A percentile compares a stretch with the other conserved stretches of the same genome.
These are phyloP conservation scores for Stephania cephalantha DNA, from an alignment of 164 flowering plant species.

Conservation along the genomic window DNA sequence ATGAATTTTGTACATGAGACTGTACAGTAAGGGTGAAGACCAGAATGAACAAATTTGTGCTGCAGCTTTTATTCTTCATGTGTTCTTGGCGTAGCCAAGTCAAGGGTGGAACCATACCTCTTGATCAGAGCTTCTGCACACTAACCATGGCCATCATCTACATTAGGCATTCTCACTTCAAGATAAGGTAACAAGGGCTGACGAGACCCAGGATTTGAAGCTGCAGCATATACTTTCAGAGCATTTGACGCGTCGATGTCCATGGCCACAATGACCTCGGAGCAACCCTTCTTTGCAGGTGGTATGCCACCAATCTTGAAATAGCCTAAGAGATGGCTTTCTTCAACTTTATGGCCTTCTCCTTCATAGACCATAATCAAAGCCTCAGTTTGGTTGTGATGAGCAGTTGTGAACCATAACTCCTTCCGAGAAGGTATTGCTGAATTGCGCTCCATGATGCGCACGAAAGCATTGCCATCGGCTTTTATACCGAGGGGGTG, in stretches of 20 bases:
- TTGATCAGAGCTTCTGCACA: too few species aligned
- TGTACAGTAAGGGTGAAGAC: not conserved
- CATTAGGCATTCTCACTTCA: slow-evolving; percentile 82
- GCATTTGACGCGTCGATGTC: slow-evolving; percentile 79
- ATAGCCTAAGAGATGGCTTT: slow-evolving; percentile 72
- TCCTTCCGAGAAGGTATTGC: slow-evolving; percentile 72
- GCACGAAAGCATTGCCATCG: slow-evolving; percentile 50
- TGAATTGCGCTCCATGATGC: slow-evolving; percentile 59
- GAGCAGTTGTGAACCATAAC: slow-evolving; percentile 61
- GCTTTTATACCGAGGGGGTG: slow-evolving; percentile 62
- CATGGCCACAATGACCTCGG: slow-evolving; percentile 78
- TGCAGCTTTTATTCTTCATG: not conserved
- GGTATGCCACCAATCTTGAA: slow-evolving; percentile 80
- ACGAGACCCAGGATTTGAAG: slow-evolving; percentile 37
- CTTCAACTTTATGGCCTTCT: slow-evolving; percentile 44
- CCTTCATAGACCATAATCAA: slow-evolving; percentile 79
- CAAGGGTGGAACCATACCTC: slow-evolving; percentile 17
- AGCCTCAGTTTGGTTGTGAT: slow-evolving; percentile 70
- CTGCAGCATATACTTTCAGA: slow-evolving; percentile 70
- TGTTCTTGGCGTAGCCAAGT: slow-evolving; percentile 47
- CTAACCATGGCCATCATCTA: too few species aligned
- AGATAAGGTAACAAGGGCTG: slow-evolving; percentile 43
- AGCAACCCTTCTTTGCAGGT: slow-evolving; percentile 62
- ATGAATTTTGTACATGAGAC: not conserved
- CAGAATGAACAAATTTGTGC: slow-evolving; percentile 3